A percentile compares a stretch with the other conserved stretches of the same genome.
Conservation (phyloP, 371 early-diverging fungal species). For the Batkoa obscura region DNA sequence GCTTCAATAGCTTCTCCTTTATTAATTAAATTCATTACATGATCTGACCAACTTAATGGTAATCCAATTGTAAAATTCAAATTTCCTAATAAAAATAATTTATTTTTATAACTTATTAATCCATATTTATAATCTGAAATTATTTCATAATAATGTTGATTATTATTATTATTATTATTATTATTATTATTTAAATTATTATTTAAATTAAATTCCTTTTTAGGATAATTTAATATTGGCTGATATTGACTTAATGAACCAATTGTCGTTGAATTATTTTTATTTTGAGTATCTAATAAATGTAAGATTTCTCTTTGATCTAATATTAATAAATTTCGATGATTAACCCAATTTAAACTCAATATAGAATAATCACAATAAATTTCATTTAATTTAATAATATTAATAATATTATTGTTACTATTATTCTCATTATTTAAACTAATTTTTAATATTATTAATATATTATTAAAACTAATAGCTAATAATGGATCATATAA, state of each 20-base stretch:
- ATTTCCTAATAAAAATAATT: not conserved
- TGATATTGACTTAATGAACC: not conserved
- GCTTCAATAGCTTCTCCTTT: not conserved
- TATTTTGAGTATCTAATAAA: not conserved
- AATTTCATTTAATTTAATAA: not conserved
- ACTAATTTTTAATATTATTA: conserved; percentile 30
- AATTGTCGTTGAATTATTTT: not conserved
- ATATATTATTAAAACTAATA: conserved; percentile 37
- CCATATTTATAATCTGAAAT: not conserved
- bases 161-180: not conserved
- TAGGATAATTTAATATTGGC: no score
- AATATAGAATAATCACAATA: not conserved
- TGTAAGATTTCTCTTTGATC: not conserved
- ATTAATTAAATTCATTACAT: not conserved
- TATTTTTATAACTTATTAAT: not conserved
- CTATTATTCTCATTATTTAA: conserved; percentile 1
- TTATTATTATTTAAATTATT: not conserved
- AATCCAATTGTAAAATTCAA: not conserved
- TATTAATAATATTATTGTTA: not conserved
- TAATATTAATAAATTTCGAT: not conserved
- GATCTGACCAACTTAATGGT: conserved; percentile 2
- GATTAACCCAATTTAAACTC: not conserved
- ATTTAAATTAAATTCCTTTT: not conserved
- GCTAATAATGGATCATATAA: conserved; percentile 27
- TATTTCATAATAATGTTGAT: not conserved